A percentile compares a stretch with the other conserved stretches of the same genome.
Evolutionary conservation across 495 filamentous ascomycete genomes (phyloP).

Genomic region (Haplographium delicatum): DNA sequence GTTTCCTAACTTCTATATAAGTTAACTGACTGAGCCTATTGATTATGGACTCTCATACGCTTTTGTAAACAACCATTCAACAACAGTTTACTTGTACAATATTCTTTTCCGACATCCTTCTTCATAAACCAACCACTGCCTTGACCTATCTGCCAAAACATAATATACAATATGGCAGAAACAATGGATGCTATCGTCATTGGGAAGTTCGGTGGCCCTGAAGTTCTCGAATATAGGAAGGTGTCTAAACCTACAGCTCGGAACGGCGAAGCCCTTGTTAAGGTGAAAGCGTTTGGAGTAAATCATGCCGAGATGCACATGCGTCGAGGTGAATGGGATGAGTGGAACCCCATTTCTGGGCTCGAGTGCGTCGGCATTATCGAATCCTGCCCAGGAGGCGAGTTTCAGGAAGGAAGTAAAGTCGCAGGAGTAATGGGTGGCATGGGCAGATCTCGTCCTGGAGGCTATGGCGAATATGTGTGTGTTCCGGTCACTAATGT

Average conservation of each 20-base stretch:
- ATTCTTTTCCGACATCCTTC: no score
- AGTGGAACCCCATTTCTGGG: constrained; percentile 38
- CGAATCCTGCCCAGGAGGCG: constrained; percentile 31
- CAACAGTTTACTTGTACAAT: no score
- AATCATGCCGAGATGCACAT: constrained; percentile 48
- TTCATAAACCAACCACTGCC: no score
- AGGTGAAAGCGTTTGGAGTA: constrained; percentile 40
- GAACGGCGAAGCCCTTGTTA: constrained; percentile 32
- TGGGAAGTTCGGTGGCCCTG: constrained; percentile 34
- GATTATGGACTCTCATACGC: no score
- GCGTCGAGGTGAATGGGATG: constrained; percentile 46
- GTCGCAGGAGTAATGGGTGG: constrained; percentile 41
- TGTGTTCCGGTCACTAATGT: constrained; percentile 33
- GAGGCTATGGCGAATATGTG: constrained; percentile 39
- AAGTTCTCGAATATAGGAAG: constrained; percentile 29
- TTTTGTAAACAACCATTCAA: no score
- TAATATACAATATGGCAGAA: background rate
- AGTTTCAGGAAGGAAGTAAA: constrained; percentile 29
- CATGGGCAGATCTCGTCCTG: constrained; percentile 33
- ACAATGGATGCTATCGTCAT: constrained; percentile 43
- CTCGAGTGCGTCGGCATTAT: constrained; percentile 44
- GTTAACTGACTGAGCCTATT: no score
- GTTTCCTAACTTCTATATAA: no score
- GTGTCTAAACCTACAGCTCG: constrained; percentile 31
- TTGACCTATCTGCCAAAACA: no score